These are phyloP conservation scores for Leishmania amazonensis DNA, from an alignment of 208 protist genomes.

Conservation along the genomic window DNA sequence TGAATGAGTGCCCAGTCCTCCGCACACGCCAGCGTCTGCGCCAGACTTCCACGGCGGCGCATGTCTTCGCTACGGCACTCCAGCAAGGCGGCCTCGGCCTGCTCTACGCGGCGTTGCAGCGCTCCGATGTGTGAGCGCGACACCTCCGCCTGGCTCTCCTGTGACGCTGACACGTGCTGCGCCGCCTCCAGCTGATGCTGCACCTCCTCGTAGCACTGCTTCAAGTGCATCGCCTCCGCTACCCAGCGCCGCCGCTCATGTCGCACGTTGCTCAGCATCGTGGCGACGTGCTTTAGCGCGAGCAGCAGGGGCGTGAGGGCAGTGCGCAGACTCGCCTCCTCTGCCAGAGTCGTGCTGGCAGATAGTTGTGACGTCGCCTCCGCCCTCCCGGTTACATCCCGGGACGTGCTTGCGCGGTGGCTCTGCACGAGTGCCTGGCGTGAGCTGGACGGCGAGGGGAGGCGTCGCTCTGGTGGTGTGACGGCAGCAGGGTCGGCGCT, in stretches of 20 bases:
- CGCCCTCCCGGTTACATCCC: background rate
- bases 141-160: conserved; percentile 12
- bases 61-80: conserved; percentile 26
- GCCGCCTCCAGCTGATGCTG: conserved; percentile 11
- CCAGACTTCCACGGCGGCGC: conserved; percentile 25
- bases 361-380: background rate
- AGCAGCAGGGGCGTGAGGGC: conserved; percentile 22
- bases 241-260: conserved; percentile 11
- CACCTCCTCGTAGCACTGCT: background rate
- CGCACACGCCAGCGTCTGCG: conserved; percentile 42
- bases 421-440: conserved; percentile 9
- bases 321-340: conserved; percentile 16
- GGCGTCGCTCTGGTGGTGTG: conserved; percentile 6
- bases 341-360: background rate
- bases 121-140: conserved; percentile 5
- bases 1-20: conserved; percentile 61
- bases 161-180: background rate
- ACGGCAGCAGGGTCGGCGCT: background rate
- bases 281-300: conserved; percentile 24
- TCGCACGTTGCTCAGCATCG: conserved; percentile 17
- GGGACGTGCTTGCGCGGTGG: background rate
- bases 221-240: conserved; percentile 6
- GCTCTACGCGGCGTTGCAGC: conserved; percentile 20
- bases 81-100: conserved; percentile 12
- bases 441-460: background rate